A percentile compares a stretch with the other conserved stretches of the same genome.
phyloP scores from a whole-genome alignment of 139 green algal species.

The Trebouxia sp. region DNA sequence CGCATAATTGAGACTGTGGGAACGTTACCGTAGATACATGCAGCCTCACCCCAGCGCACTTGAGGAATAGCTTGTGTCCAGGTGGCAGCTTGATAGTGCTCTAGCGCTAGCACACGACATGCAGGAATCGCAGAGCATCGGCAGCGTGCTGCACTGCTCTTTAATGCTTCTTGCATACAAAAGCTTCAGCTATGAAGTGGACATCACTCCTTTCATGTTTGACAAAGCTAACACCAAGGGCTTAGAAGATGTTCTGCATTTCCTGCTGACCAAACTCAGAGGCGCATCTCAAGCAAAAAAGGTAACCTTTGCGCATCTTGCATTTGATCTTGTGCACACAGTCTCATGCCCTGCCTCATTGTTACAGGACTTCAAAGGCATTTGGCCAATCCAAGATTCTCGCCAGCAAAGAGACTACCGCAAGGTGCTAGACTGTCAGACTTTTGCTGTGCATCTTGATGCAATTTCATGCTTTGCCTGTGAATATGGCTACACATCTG shows the following conservation, averaged over 20 bases:
- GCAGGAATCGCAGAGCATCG: background rate
- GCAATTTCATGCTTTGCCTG: too few species aligned
- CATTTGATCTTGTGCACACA: background rate
- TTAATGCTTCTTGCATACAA: constrained; percentile 3
- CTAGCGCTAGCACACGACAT: too few species aligned
- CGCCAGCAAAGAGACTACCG: constrained; percentile 20
- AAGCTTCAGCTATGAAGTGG: background rate
- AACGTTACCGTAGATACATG: too few species aligned
- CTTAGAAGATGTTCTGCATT: background rate
- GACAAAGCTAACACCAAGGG: background rate
- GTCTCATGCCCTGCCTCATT: background rate
- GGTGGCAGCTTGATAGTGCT: too few species aligned
- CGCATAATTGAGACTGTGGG: too few species aligned
- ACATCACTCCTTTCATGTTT: background rate
- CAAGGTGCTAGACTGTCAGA: background rate
- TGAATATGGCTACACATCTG: too few species aligned
- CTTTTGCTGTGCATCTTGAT: too few species aligned
- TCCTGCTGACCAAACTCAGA: background rate
- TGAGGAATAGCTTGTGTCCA: too few species aligned
- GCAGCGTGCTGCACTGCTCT: background rate
- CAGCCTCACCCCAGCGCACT: too few species aligned
- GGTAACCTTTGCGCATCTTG: background rate
- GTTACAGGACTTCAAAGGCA: constrained; percentile 20
- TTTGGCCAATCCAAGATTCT: constrained; percentile 18
- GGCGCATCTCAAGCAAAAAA: constrained; percentile 1